Conservation (phyloP, 345 rosid species). For the Gossypioides kirkii region DNA sequence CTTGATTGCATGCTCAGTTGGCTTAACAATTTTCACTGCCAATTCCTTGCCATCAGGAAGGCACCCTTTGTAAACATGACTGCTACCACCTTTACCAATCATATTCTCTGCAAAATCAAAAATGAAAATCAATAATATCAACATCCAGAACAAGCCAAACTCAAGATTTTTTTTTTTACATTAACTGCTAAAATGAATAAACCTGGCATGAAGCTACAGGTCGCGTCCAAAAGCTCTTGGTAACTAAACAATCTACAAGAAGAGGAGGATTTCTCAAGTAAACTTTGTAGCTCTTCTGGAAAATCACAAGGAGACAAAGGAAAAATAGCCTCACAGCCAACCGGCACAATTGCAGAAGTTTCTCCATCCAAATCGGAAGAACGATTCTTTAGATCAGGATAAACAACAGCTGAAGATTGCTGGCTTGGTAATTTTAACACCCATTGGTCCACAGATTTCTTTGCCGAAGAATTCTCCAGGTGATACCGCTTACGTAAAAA, state of each 20-base stretch:
- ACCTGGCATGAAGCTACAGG: constrained; percentile 70
- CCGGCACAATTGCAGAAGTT: constrained; percentile 45
- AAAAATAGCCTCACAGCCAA: constrained; percentile 28
- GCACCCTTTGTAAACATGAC: constrained; percentile 79
- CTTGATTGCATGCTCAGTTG: constrained; percentile 55
- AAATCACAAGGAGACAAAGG: constrained; percentile 41
- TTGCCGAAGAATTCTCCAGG: constrained; percentile 37
- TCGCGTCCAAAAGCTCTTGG: constrained; percentile 65
- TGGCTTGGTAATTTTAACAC: constrained; percentile 43
- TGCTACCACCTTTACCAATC: constrained; percentile 92
- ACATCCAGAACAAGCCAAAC: constrained; percentile 3
- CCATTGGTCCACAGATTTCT: constrained; percentile 43
- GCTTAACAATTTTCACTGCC: constrained; percentile 84
- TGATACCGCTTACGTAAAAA: constrained; percentile 30
- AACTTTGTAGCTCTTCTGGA: constrained; percentile 57
- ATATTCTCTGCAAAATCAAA: constrained; percentile 59
- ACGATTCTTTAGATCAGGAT: constrained; percentile 56
- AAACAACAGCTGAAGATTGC: constrained; percentile 49
- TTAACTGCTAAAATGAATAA: constrained; percentile 13
- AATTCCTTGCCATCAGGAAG: constrained; percentile 84
- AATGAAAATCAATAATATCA: constrained; percentile 8
- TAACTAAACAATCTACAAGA: constrained; percentile 76
- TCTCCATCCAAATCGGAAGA: constrained; percentile 47
- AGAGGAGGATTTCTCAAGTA: constrained; percentile 66
- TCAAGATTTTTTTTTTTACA: neutral